Base-by-base conservation (phyloP, 2,329 filamentous ascomycete species). In the Ophiostoma populinum region DNA sequence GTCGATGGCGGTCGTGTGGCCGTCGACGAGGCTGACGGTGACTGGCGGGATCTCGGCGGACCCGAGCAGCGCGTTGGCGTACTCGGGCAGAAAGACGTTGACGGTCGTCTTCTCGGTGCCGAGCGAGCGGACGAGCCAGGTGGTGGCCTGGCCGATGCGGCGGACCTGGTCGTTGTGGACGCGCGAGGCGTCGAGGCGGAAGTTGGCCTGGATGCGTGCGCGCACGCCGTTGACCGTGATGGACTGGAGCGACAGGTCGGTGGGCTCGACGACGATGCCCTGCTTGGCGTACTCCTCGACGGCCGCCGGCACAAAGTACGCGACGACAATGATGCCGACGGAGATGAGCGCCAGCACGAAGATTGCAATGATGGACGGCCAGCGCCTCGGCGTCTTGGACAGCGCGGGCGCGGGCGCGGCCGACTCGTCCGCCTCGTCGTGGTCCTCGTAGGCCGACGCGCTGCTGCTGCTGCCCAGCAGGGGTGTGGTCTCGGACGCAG, bases 251-350 rank as follows among this genome's bases (percentile, higher is more conserved):
- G 85, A 83, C 15, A 98, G 57, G 45, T 76, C 80, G 6, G 78
- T 85, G 2, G 90, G 82, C 49, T 86, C 73, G 44, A 98, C 70
- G 13, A 87, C 73, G 17, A 77, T 66, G 3, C 86, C 82, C 53
- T 86, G 66, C 55, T 87, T 78, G 32, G 80, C 81, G 55, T 98
- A 98, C 50, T 82, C 70, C 55, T 92, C 74, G 9, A 92, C 71
- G 7, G 77, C 71, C 12, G 78, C 74, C 2, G 87, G 86, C 0
- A 79, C 70, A 36, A 92, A 68, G 56, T 93, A 93, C 12, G 75
- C 82, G 37, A 87, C 59, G 12, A 79, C 56, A 39, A 94, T 74
- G 45, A 92, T 82, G 19, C 65, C 52, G 16, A 87, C 47, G 6
- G 77, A 62, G 6, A 75, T 48, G 2, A 70, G 45, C 32, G 67